phyloP scores from a whole-genome alignment of 306 rosid species.

The Acacia melanoxylon region DNA sequence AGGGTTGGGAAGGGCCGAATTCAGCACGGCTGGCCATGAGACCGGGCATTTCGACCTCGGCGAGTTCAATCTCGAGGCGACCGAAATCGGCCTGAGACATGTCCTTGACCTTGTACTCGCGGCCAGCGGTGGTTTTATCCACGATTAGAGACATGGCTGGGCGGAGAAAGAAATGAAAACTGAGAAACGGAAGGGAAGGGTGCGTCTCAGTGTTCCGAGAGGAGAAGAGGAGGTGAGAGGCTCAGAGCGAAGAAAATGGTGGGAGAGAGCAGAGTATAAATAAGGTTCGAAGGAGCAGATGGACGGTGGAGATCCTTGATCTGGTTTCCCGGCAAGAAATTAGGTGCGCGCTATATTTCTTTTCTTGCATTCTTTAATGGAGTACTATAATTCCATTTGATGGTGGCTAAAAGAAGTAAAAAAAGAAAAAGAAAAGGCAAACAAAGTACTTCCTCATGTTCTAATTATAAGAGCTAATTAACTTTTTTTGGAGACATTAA shows the following conservation, averaged over 20 bases:
- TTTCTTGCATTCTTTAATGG: not conserved
- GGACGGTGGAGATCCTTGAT: constrained; percentile 38
- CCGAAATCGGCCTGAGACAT: constrained; percentile 93
- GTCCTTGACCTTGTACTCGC: constrained; percentile 97
- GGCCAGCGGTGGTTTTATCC: constrained; percentile 72
- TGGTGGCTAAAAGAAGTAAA: too few species aligned
- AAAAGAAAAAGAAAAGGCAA: too few species aligned
- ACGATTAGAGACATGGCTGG: constrained; percentile 64
- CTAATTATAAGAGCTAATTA: too few species aligned
- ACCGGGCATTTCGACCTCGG: constrained; percentile 97
- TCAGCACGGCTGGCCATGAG: constrained; percentile 67
- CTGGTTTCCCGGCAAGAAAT: not conserved
- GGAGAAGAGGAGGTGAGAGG: not conserved
- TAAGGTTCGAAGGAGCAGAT: constrained; percentile 19
- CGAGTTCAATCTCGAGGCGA: constrained; percentile 78
- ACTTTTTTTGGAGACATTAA: too few species aligned
- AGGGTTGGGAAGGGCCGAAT: constrained; percentile 75
- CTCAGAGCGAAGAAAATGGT: not conserved
- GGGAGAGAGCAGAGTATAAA: constrained; percentile 28
- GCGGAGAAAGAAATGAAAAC: not conserved
- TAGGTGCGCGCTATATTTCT: not conserved
- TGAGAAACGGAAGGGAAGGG: not conserved
- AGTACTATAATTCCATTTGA: too few species aligned
- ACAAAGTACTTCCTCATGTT: too few species aligned
- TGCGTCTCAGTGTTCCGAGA: not conserved